Base-by-base conservation (phyloP, 352 stramenopile genomes). In the Blastocystis hominis region DNA sequence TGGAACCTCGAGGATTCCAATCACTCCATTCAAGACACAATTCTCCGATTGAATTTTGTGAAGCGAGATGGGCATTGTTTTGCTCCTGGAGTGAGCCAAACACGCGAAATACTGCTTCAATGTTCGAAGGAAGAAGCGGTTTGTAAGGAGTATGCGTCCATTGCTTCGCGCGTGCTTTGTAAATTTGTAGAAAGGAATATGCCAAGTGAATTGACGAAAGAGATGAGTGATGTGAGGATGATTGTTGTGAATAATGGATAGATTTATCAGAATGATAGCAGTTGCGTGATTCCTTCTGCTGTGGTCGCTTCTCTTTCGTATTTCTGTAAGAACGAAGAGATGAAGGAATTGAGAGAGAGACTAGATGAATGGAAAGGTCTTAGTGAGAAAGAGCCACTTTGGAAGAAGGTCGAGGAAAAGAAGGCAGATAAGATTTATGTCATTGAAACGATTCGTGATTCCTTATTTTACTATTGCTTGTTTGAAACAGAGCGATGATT, bases 181-280 rank as follows among this genome's bases (percentile, higher is more conserved):
- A 20, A 36, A 47, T 84, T 84, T 42, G 6, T 84, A 53, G 38
- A 9, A 46, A 36, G 30, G 3, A 66, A 64, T 20, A 15, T 66
- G 50, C 72, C 72, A 20, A 5, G 13, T n/a, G n/a, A 47, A 17
- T 20, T 84, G 17, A 17, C 40, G 20, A 30, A 7, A 47, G 72
- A 84, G 36, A 66, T 20, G 62, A 61, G 2, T 30, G 72, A 84
- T 47, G 72, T 84, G 46, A 24, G 34, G 47, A 9, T 68, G 70
- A 20, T 13, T 30, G 13, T n/a, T 0, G 20, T 0, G 0, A 50
- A 15, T 63, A 20, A 80, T 5, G 7, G 20, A 36, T 84, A 84
- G 72, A 40, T 84, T 34, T 84, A 84, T 46, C 59, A 84, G 38
- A 84, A 84, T 47, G 72, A 84, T 44, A 84, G 66, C 50, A 69